These are phyloP conservation scores for Austroboletus eburneus DNA, from an alignment of 768 basidiomycete genomes.

Conservation along the genomic window DNA sequence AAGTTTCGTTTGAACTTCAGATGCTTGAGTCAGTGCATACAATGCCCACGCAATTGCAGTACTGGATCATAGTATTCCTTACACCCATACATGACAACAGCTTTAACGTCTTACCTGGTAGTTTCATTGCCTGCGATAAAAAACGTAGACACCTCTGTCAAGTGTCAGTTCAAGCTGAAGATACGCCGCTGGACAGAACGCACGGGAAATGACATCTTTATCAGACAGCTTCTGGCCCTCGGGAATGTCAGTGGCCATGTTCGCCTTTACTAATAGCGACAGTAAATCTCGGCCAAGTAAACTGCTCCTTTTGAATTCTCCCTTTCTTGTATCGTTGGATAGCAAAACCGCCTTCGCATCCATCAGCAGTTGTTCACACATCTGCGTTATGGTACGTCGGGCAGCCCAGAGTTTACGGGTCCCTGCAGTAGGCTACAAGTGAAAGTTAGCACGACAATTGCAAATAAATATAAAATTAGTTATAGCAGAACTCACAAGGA, in stretches of 20 bases:
- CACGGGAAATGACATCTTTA: conserved; percentile 53
- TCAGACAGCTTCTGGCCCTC: conserved; percentile 53
- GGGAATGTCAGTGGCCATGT: conserved; percentile 44
- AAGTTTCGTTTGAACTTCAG: not conserved
- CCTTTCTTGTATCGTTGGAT: conserved; percentile 12
- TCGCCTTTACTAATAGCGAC: conserved; percentile 26
- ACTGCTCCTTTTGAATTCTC: conserved; percentile 30
- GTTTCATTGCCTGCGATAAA: conserved; percentile 56
- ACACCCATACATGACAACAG: not conserved
- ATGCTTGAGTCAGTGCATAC: not conserved
- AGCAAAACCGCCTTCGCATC: conserved; percentile 4
- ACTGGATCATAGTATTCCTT: not conserved
- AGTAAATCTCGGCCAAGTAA: conserved; percentile 48
- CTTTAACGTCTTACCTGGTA: conserved; percentile 24
- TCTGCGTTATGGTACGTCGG: conserved; percentile 41
- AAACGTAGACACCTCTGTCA: conserved; percentile 51
- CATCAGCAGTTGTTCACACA: conserved; percentile 47
- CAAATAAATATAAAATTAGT: not conserved
- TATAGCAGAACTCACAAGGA: conserved; percentile 31
- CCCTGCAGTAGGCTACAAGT: conserved; percentile 20
- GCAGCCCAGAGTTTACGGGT: conserved; percentile 22
- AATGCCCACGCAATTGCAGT: not conserved
- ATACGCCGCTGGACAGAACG: conserved; percentile 12
- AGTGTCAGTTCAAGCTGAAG: not conserved
- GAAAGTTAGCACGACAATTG: not conserved